Percentiles rank a stretch among this genome's conserved stretches.
These are phyloP conservation scores for Paecilomyces niveus DNA, from an alignment of 2,329 filamentous ascomycete genomes.

Conservation along the genomic window DNA sequence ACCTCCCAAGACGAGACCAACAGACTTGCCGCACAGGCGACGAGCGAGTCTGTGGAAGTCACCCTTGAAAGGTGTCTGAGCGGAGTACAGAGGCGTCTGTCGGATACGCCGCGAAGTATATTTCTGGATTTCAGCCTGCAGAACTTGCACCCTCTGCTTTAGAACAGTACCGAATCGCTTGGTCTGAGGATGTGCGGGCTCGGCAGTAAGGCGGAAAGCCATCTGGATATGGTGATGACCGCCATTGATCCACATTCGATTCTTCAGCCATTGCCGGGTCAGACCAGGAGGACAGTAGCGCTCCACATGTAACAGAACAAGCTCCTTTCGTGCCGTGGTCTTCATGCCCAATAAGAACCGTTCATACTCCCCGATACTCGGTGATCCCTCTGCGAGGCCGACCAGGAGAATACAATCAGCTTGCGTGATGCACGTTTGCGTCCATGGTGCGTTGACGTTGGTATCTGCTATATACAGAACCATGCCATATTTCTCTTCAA, in stretches of 20 bases:
- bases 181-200: conserved; percentile 66
- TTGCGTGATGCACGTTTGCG: conserved; percentile 93
- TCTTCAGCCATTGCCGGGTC: conserved; percentile 82
- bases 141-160: conserved; percentile 85
- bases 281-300: conserved; percentile 78
- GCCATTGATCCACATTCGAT: conserved; percentile 95
- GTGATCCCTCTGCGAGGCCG: conserved; percentile 81
- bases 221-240: conserved; percentile 98
- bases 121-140: conserved; percentile 96
- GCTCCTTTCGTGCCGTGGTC: conserved; percentile 86
- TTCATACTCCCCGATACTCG: conserved; percentile 91
- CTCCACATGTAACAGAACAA: conserved; percentile 84
- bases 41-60: conserved; percentile 92
- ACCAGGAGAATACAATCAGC: conserved; percentile 94
- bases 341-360: conserved; percentile 95
- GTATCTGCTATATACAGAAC: conserved; percentile 96
- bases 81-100: conserved; percentile 80
- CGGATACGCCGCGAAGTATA: conserved; percentile 92
- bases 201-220: conserved; percentile 69
- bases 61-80: conserved; percentile 88
- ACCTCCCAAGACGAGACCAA: conserved; percentile 88
- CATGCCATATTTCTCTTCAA: conserved; percentile 95
- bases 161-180: conserved; percentile 77
- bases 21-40: conserved; percentile 84
- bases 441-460: conserved; percentile 95